phyloP scores from a whole-genome alignment of 257 asterid species.

The Paraleonurus japonicus region DNA sequence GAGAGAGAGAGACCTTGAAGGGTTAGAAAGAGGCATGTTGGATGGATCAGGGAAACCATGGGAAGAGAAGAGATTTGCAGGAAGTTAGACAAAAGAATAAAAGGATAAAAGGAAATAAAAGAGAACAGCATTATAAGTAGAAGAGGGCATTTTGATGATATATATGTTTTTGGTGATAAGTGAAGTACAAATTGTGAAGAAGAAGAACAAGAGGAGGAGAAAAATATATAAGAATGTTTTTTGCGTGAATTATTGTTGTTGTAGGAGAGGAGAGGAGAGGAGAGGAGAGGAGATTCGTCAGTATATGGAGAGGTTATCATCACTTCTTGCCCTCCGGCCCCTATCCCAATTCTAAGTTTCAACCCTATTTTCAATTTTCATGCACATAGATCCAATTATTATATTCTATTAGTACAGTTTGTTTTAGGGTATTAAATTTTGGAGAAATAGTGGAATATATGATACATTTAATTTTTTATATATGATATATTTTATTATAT shows the following conservation, averaged over 20 bases:
- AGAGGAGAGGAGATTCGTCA: too few relatives aligned
- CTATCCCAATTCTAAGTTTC: too few relatives aligned
- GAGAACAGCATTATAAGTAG: not conserved
- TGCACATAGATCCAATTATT: too few relatives aligned
- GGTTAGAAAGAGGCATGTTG: conserved; percentile 48
- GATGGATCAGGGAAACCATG: conserved; percentile 55
- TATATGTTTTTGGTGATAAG: not conserved
- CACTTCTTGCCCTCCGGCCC: too few relatives aligned
- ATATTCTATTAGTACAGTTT: too few relatives aligned
- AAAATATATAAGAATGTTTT: not conserved
- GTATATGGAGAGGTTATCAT: not conserved
- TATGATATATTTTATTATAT: too few relatives aligned
- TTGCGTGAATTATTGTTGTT: not conserved
- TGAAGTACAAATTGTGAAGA: not conserved
- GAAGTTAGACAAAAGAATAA: not conserved
- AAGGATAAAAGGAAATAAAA: not conserved
- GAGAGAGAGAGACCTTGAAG: conserved; percentile 44
- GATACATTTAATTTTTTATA: too few relatives aligned
- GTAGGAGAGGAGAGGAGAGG: too few relatives aligned
- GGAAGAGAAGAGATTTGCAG: conserved; percentile 23
- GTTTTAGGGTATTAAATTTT: too few relatives aligned
- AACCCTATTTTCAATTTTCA: too few relatives aligned
- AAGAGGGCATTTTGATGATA: not conserved
- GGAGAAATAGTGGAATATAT: too few relatives aligned
- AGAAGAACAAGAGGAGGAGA: not conserved